A percentile compares a stretch with the other conserved stretches of the same genome.
Conservation (phyloP, 352 stramenopile species). For the Globisporangium heterothallicum region DNA sequence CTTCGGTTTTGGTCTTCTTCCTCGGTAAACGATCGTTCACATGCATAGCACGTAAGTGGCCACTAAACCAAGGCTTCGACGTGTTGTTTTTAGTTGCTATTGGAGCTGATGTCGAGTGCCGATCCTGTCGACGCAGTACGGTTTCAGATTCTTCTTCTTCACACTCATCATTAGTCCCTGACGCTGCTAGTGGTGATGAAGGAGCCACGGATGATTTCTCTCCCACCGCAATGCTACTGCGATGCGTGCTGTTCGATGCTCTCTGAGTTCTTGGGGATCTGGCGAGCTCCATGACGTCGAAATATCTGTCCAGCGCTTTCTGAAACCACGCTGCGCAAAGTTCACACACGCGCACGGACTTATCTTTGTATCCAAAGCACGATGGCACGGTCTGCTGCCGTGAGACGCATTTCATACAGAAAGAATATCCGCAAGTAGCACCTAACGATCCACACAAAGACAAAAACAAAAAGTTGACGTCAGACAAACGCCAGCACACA, state of each 20-base stretch:
- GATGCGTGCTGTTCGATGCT: conserved; percentile 8
- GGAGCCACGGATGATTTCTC: conserved; percentile 14
- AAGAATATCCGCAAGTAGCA: conserved; percentile 46
- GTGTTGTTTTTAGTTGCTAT: conserved; percentile 13
- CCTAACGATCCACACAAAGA: conserved; percentile 1
- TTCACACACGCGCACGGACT: conserved; percentile 51
- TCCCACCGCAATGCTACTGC: conserved; percentile 18
- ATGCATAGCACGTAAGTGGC: conserved; percentile 66
- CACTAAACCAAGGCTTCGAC: conserved; percentile 55
- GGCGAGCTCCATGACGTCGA: conserved; percentile 48
- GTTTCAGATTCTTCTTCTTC: conserved; percentile 20
- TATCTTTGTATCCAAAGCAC: conserved; percentile 49
- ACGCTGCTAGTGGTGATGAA: conserved; percentile 16
- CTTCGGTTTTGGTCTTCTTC: conserved; percentile 39
- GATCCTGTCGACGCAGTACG: conserved; percentile 16
- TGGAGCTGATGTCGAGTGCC: conserved; percentile 21
- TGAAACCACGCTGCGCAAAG: conserved; percentile 61
- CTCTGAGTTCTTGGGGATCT: conserved; percentile 13
- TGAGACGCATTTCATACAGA: conserved; percentile 60
- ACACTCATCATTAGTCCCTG: conserved; percentile 15
- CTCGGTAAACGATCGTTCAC: conserved; percentile 50
- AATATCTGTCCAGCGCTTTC: conserved; percentile 56
- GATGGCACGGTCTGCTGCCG: conserved; percentile 47
- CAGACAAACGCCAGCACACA: neutral
- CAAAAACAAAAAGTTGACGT: neutral